A percentile compares a stretch with the other conserved stretches of the same genome.
Conservation (phyloP, 176 grass and related monocot genomes). For the sorghum (Sorghum bicolor) region DNA sequence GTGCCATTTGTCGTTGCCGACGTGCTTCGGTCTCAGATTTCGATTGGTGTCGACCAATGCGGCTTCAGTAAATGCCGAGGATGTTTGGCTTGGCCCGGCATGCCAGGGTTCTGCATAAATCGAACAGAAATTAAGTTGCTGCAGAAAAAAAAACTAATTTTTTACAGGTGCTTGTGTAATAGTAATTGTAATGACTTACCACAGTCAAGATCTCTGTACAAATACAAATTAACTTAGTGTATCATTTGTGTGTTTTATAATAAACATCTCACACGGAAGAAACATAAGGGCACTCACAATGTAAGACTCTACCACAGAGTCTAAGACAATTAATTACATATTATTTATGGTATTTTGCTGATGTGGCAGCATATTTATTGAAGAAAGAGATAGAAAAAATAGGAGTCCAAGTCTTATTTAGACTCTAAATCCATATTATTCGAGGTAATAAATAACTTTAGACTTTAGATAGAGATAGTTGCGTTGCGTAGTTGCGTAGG, state of each 20-base stretch:
- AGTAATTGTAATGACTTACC: neutral
- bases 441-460: too few species aligned
- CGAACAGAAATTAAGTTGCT: too few species aligned
- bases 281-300: too few species aligned
- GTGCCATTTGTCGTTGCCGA: neutral
- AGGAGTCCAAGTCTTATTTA: too few species aligned
- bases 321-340: too few species aligned
- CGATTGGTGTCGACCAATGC: neutral
- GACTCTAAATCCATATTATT: too few species aligned
- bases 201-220: neutral
- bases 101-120: neutral
- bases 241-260: neutral
- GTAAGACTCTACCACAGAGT: too few species aligned
- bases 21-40: neutral
- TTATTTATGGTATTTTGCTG: too few species aligned
- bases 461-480: too few species aligned
- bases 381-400: too few species aligned
- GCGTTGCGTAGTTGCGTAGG: conserved; percentile 1
- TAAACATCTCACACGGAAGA: neutral
- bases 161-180: neutral
- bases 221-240: neutral
- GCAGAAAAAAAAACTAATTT: neutral
- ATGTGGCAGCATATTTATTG: too few species aligned
- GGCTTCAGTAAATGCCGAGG: neutral
- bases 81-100: neutral